phyloP scores from a whole-genome alignment of 2,329 filamentous ascomycete genomes.

The Clonostachys rhizophaga region DNA sequence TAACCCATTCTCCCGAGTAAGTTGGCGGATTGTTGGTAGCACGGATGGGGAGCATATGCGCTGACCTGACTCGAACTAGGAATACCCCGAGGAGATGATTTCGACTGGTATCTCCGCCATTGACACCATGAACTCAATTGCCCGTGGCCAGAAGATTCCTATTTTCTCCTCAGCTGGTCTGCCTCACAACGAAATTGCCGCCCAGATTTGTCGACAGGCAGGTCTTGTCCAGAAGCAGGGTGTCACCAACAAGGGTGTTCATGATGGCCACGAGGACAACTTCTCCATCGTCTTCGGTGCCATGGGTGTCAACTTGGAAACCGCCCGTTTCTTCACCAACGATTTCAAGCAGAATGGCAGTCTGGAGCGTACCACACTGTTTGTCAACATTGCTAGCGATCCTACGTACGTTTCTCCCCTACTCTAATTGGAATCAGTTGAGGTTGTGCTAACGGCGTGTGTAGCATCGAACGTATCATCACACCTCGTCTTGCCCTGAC shows the following conservation, averaged over 20 bases:
- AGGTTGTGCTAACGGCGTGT: neutral
- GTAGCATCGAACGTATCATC: constrained; percentile 97
- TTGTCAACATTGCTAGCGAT: constrained; percentile 98
- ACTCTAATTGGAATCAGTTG: neutral
- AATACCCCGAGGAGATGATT: constrained; percentile 99
- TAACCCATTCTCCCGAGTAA: constrained; percentile 93
- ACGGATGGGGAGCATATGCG: neutral
- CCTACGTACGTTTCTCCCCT: constrained; percentile 70
- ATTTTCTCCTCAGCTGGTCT: constrained; percentile 99
- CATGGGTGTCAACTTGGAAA: constrained; percentile 99
- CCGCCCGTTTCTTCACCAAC: constrained; percentile 93
- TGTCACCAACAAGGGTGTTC: constrained; percentile 83
- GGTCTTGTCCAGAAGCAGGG: constrained; percentile 79
- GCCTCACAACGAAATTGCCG: constrained; percentile 98
- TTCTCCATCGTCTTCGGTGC: constrained; percentile 99
- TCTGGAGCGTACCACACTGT: constrained; percentile 93
- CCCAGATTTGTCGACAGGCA: constrained; percentile 97
- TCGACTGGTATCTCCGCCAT: constrained; percentile 99
- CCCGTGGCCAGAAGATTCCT: constrained; percentile 98
- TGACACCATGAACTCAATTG: constrained; percentile 97
- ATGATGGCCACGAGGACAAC: constrained; percentile 97
- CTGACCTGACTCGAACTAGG: constrained; percentile 40
- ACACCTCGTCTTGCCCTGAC: constrained; percentile 96
- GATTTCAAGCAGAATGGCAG: constrained; percentile 99
- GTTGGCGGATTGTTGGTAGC: constrained; percentile 15